Conservation (phyloP, 306 rosid genomes). For the Citrullus mucosospermus region DNA sequence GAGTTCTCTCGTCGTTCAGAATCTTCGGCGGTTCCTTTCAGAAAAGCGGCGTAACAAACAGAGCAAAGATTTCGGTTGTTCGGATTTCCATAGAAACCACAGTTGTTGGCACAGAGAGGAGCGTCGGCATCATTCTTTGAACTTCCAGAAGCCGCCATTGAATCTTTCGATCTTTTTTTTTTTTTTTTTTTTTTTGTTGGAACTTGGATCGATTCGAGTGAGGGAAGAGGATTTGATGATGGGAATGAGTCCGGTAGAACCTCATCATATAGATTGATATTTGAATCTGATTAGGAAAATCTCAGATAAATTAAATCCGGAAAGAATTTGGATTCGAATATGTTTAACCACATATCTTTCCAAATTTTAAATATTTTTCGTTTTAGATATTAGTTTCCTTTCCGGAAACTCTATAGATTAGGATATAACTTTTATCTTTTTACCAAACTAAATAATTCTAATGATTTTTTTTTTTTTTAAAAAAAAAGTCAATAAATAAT, state of each 20-base stretch:
- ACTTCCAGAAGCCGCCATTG: not conserved
- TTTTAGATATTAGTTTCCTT: no score
- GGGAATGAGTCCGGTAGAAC: not conserved
- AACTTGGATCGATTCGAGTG: not conserved
- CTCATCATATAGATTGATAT: not conserved
- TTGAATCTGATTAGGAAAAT: not conserved
- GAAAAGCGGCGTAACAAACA: not conserved
- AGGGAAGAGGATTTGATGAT: not conserved
- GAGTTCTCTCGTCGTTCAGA: not conserved
- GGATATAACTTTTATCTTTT: no score
- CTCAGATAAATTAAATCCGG: not conserved
- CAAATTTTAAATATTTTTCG: no score
- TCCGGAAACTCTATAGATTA: no score
- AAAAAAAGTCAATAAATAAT: no score
- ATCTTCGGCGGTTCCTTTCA: not conserved
- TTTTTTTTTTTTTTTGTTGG: not conserved
- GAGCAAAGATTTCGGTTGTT: constrained; percentile 21
- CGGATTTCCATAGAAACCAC: constrained; percentile 28
- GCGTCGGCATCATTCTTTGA: not conserved
- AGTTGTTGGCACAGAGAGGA: constrained; percentile 21
- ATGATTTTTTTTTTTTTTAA: no score
- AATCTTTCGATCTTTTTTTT: not conserved
- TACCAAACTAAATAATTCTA: no score
- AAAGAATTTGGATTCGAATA: not conserved
- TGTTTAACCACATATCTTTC: no score